Conservation (phyloP, 139 green algal genomes). For the Chlorella sp. region DNA sequence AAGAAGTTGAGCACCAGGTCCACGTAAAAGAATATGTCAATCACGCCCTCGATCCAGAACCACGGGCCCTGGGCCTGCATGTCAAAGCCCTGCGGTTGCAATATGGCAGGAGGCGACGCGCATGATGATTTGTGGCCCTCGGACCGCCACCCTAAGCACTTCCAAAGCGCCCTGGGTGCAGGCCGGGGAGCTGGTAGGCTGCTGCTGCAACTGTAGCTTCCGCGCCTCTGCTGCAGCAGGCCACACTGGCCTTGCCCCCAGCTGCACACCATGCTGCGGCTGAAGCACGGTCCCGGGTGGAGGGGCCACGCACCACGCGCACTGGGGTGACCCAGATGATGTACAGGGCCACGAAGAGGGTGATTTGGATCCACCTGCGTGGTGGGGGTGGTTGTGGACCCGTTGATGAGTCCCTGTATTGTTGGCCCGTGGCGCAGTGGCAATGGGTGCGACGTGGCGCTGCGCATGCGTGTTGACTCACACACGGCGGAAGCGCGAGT, state of each 20-base stretch:
- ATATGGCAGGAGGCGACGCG: too few species aligned
- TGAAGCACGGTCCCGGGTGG: too few species aligned
- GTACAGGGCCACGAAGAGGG: slow-evolving; percentile 43
- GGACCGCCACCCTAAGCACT: too few species aligned
- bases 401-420: background rate
- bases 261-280: too few species aligned
- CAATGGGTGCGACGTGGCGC: too few species aligned
- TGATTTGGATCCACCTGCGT: slow-evolving; percentile 22
- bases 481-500: background rate
- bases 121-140: too few species aligned
- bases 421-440: background rate
- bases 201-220: too few species aligned
- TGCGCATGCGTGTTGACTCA: too few species aligned
- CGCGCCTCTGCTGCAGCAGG: too few species aligned
- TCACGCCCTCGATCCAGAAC: slow-evolving; percentile 55
- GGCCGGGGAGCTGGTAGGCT: too few species aligned
- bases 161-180: too few species aligned
- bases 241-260: too few species aligned
- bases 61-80: slow-evolving; percentile 36
- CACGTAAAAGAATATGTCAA: slow-evolving; percentile 51
- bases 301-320: slow-evolving; percentile 48
- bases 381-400: background rate
- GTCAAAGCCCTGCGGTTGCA: slow-evolving; percentile 34
- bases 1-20: slow-evolving; percentile 54
- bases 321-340: slow-evolving; percentile 56